Evolutionary conservation across 768 basidiomycete species (phyloP), one percentile per base, ranked within the genome.

Genomic region (Chalciporus sphaerocephalus): DNA sequence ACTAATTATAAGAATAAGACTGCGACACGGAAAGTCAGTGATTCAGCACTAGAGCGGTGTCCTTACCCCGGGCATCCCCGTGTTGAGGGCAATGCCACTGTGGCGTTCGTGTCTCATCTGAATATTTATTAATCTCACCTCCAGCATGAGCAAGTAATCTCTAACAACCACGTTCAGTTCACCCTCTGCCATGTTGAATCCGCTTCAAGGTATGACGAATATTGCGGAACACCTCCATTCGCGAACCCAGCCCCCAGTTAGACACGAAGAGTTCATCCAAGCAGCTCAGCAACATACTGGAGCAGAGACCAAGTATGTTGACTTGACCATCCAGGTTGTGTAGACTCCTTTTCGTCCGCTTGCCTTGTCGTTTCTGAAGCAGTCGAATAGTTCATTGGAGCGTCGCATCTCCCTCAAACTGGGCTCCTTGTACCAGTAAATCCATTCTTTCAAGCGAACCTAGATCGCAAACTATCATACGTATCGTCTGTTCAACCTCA

Each of bases 371-470:
- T 23, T 20, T 36, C 45, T 59, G 15, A 62, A 5, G n/a, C 9
- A 6, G 28, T 15, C 33, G 9, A 5, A 3, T 42, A 84, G 78
- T 87, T 89, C 46, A 85, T 88, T 38, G 81, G 83, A 4, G 87
- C 86, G 5, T 77, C 76, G 13, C 76, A 75, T 1, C 58, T 90
- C 21, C 85, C 87, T 0, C 82, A 74, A 71, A 78, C 85, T 75
- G 85, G 87, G 51, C 74, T 86, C 8, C 72, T 83, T 0, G 75
- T 72, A 23, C 64, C 69, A 10, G 79, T 80, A 1, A 83, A 88
- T 65, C 85, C 87, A 5, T 88, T 85, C 54, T 85, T 89, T 56
- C 71, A 80, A 15, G 85, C 85, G 9, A 78, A 73, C 46, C 61
- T 88, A 30, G 85, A 89, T 59, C 67, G 75, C 44, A 70, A 70